Evolutionary conservation across 495 filamentous ascomycete genomes (phyloP).

Genomic region (Xylaria acuta): DNA sequence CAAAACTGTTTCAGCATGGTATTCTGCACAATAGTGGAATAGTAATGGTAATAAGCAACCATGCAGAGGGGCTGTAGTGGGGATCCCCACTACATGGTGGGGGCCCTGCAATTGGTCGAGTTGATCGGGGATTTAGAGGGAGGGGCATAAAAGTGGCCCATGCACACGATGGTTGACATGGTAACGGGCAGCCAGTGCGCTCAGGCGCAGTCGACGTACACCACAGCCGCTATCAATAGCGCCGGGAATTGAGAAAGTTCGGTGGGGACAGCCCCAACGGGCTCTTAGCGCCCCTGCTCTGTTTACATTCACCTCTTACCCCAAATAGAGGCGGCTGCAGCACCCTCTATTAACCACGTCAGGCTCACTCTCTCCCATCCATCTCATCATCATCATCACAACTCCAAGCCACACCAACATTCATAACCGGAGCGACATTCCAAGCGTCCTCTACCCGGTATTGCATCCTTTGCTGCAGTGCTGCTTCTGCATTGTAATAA

Average conservation of each 20-base stretch:
- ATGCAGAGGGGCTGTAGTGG: not conserved
- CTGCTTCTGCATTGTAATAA: conserved; percentile 15
- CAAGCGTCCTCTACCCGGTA: conserved; percentile 25
- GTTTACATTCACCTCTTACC: conserved; percentile 30
- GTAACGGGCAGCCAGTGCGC: conserved; percentile 4
- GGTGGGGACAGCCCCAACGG: not conserved
- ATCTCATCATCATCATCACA: conserved; percentile 2
- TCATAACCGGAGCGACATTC: conserved; percentile 17
- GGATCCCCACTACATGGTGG: not conserved
- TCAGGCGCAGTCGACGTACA: not conserved
- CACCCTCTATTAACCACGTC: conserved; percentile 10
- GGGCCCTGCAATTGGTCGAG: not conserved
- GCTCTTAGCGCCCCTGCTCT: conserved; percentile 26
- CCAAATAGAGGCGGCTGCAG: conserved; percentile 28
- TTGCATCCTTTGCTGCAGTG: conserved; percentile 23
- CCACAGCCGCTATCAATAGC: conserved; percentile 23
- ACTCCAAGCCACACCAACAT: conserved; percentile 6
- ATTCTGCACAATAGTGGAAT: conserved; percentile 1
- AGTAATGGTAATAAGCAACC: not conserved
- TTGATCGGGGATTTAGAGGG: not conserved
- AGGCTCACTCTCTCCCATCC: conserved; percentile 7
- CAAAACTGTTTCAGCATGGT: conserved; percentile 6
- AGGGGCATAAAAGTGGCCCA: conserved; percentile 19
- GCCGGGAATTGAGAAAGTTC: conserved; percentile 22
- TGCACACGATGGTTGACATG: conserved; percentile 8